These are phyloP conservation scores for Petunia secreta DNA, from an alignment of 257 asterid species.

Conservation along the genomic window DNA sequence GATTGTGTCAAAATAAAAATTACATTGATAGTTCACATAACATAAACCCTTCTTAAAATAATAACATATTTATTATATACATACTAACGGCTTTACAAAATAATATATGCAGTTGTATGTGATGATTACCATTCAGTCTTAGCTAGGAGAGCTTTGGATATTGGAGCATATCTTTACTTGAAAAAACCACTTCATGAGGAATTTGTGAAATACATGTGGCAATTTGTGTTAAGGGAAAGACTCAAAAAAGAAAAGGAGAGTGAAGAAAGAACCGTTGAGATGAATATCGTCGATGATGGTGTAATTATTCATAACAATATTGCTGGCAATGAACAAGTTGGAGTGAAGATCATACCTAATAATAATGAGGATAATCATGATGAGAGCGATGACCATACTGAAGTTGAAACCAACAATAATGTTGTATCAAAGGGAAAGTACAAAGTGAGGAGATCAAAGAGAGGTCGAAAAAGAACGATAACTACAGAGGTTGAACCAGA, in stretches of 20 bases:
- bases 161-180: constrained; percentile 6
- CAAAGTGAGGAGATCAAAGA: background rate
- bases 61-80: too few relatives aligned
- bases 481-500: background rate
- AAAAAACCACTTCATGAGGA: background rate
- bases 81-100: background rate
- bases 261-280: background rate
- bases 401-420: too few relatives aligned
- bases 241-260: background rate
- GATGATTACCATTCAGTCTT: background rate
- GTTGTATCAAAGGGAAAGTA: background rate
- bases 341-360: background rate
- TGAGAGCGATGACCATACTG: background rate
- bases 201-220: background rate
- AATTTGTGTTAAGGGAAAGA: background rate
- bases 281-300: background rate
- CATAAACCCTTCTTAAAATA: too few relatives aligned
- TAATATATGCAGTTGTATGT: background rate
- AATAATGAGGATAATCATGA: background rate
- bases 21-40: too few relatives aligned
- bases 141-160: background rate
- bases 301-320: background rate
- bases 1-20: too few relatives aligned
- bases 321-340: background rate
- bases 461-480: background rate